Evolutionary conservation across 768 basidiomycete genomes (phyloP).

Genomic region (Sarcomyxa edulis): DNA sequence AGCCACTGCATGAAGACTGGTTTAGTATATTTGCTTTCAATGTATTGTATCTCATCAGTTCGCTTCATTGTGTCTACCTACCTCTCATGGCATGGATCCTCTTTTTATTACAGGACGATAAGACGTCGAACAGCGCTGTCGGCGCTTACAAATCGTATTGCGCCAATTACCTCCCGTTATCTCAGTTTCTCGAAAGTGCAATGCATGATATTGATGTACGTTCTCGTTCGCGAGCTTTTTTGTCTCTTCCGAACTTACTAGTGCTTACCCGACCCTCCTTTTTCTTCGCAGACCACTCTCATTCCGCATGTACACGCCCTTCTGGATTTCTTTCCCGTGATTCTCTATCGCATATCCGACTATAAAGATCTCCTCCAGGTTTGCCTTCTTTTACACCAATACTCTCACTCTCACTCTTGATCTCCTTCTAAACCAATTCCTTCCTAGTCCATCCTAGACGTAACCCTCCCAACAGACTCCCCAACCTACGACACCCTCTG

Average conservation of each 20-base stretch:
- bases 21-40: slow-evolving; percentile 20
- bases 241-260: no score
- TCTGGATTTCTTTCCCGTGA: slow-evolving; percentile 22
- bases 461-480: slow-evolving; percentile 20
- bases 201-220: slow-evolving; percentile 16
- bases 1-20: slow-evolving; percentile 14
- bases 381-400: background rate
- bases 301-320: slow-evolving; percentile 17
- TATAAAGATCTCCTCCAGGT: slow-evolving; percentile 27
- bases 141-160: slow-evolving; percentile 31
- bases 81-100: slow-evolving; percentile 14
- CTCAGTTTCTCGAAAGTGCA: slow-evolving; percentile 17
- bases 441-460: slow-evolving; percentile 24
- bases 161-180: slow-evolving; percentile 24
- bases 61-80: background rate
- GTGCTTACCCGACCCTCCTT: no score
- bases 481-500: slow-evolving; percentile 29
- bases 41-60: slow-evolving; percentile 8
- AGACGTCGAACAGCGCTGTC: slow-evolving; percentile 22
- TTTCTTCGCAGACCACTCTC: background rate
- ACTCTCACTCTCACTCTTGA: no score
- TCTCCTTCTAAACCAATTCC: slow-evolving; percentile 1
- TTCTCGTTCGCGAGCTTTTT: no score
- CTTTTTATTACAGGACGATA: no score
- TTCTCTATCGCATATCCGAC: slow-evolving; percentile 25